A percentile compares a stretch with the other conserved stretches of the same genome.
Evolutionary conservation across 768 basidiomycete genomes (phyloP).

Genomic region (Leccinum arenicola): DNA sequence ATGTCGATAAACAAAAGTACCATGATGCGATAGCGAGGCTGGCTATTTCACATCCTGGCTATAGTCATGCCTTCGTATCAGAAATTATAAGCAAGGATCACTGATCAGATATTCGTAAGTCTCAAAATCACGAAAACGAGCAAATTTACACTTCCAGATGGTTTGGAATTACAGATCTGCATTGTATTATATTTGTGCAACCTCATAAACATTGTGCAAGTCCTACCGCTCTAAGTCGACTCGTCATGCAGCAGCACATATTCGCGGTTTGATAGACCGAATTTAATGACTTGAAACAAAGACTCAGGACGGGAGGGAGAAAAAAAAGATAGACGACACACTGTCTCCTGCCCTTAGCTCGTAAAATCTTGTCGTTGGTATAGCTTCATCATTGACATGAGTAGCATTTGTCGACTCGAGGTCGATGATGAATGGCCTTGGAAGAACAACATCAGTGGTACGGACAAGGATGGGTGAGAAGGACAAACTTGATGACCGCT

Average conservation of each 20-base stretch:
- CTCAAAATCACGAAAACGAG: neutral
- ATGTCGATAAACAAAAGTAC: neutral
- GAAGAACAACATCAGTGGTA: conserved; percentile 7
- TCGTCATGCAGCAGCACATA: conserved; percentile 87
- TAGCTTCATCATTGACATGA: conserved; percentile 79
- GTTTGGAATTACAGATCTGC: neutral
- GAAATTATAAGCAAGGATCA: neutral
- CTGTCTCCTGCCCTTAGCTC: conserved; percentile 80
- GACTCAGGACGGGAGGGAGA: conserved; percentile 8
- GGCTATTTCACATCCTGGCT: neutral
- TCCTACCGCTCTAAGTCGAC: conserved; percentile 36
- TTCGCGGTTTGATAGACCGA: conserved; percentile 76
- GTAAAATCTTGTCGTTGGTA: conserved; percentile 85
- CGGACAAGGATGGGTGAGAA: conserved; percentile 1
- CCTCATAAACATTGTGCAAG: neutral
- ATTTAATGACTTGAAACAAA: conserved; percentile 67
- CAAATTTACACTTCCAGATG: neutral
- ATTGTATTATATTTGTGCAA: neutral
- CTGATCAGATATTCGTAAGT: conserved; percentile 1
- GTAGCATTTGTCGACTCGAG: conserved; percentile 98
- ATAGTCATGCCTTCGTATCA: neutral
- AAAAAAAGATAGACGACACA: conserved; percentile 34
- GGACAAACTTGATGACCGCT: conserved; percentile 75
- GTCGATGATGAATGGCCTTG: conserved; percentile 94
- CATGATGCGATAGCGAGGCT: neutral